Base-by-base conservation (phyloP, 2,329 filamentous ascomycete genomes). In the Hypomyces rosellus region DNA sequence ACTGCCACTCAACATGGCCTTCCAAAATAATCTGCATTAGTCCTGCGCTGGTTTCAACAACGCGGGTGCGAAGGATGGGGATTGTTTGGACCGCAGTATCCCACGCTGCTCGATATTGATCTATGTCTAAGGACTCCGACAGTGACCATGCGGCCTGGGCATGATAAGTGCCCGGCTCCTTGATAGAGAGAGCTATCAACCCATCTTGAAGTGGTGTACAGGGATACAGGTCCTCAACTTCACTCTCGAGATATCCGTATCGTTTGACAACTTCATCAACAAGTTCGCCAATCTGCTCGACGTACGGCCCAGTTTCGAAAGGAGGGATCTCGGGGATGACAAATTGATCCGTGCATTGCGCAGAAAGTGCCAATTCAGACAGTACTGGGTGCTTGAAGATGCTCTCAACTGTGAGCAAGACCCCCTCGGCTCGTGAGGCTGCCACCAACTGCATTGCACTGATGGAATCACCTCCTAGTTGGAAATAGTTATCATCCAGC, bases 401-500 rank as follows among this genome's bases (percentile, higher is more conserved):
- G 33, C 43, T 40, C 9, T 7, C 38, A 12, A 49, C 47, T 5
- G 40, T n/a, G 7, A 49, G 22, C 11, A 18, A 13, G 5, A 30
- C 25, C 25, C 25, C 25, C 4, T 38, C 37, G 14, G n/a, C 16
- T 34, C 4, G 46, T 25, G 45, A 46, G 45, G n/a, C 34, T 43
- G 33, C 25, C 25, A 54, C 74, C 4, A 78, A 55, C 51, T 69
- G 72, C 69, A 77, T 79, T 1, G 74, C 74, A 1, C 65, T 54
- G 2, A 77, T 66, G 1, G 74, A 76, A 55, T 76, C 72, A 18
- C 74, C 74, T 11, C 74, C 74, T 0, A 74, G 64, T 0, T 64
- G 64, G 64, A 77, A 75, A 59, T 77, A 77, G 59, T 69, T 73
- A 54, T 75, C 69, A 4, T 72, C 66, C 3, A 65, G 51, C 4